Evolutionary conservation across 495 filamentous ascomycete species (phyloP).

Genomic region (Neurospora sp.): DNA sequence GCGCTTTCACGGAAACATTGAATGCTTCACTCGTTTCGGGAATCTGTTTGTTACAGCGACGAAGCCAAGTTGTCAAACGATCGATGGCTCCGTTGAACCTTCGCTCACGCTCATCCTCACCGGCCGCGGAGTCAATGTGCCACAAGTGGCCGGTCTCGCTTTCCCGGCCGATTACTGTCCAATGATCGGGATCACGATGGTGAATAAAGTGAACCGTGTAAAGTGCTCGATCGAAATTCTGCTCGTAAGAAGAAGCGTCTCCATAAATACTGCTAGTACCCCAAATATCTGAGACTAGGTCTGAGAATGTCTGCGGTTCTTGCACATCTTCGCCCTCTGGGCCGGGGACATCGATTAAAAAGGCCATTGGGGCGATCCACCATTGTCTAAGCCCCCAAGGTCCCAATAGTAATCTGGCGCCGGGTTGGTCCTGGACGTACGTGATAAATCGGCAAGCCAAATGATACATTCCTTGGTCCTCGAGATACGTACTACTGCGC

Average conservation of each 20-base stretch:
- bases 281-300: not conserved
- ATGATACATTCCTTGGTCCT: not conserved
- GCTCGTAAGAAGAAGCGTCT: no score
- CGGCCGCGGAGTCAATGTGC: not conserved
- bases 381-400: not conserved
- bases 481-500: not conserved
- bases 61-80: not conserved
- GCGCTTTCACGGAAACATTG: not conserved
- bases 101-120: not conserved
- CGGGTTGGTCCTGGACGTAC: not conserved
- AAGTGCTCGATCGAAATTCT: not conserved
- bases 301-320: not conserved
- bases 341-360: not conserved
- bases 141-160: not conserved
- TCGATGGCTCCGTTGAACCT: not conserved
- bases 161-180: constrained; percentile 1
- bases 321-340: not conserved
- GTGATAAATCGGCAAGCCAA: not conserved
- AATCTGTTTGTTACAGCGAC: not conserved
- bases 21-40: not conserved
- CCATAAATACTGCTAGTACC: not conserved
- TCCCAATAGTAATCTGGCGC: not conserved
- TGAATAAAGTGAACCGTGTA: constrained; percentile 2
- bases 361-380: constrained; percentile 1
- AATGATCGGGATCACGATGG: not conserved